Evolutionary conservation across 1,284 basidiomycete genomes (phyloP).

Genomic region (Sphaerobolus stellatus): DNA sequence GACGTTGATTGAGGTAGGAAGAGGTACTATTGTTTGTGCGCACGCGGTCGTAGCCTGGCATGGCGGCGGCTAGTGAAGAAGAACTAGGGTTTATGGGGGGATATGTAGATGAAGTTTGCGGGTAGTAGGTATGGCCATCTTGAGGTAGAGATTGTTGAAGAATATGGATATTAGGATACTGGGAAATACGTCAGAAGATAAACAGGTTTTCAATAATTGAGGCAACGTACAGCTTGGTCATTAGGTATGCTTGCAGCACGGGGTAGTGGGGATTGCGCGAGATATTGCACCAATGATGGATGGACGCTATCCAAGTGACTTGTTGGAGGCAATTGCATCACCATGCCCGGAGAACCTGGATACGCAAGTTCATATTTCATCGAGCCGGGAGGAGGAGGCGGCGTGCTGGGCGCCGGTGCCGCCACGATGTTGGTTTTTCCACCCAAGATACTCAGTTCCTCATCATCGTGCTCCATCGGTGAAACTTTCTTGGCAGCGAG

Average conservation of each 20-base stretch:
- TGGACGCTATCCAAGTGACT: slow-evolving; percentile 14
- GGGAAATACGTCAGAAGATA: neutral
- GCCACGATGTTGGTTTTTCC: slow-evolving; percentile 12
- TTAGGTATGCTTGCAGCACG: slow-evolving; percentile 12
- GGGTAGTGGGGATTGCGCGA: slow-evolving; percentile 12
- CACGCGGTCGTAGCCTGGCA: slow-evolving; percentile 2
- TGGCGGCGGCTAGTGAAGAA: slow-evolving; percentile 7
- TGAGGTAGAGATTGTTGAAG: neutral
- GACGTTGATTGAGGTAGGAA: neutral
- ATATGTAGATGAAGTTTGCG: neutral
- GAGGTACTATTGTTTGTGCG: neutral
- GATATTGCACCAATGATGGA: slow-evolving; percentile 13
- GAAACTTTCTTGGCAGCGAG: neutral
- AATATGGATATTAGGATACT: neutral
- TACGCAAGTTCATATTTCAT: neutral
- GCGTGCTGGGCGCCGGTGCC: neutral
- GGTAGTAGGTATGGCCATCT: neutral
- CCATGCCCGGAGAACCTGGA: slow-evolving; percentile 9
- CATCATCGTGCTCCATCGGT: slow-evolving; percentile 7
- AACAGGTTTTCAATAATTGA: neutral
- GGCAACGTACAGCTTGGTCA: neutral
- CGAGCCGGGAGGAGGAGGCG: neutral
- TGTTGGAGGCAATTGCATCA: slow-evolving; percentile 10
- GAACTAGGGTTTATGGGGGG: slow-evolving; percentile 2
- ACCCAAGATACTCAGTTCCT: slow-evolving; percentile 11